Percentiles rank a stretch among this genome's conserved stretches.
Evolutionary conservation across 2,329 filamentous ascomycete genomes (phyloP).

Genomic region (Phoma sp.): DNA sequence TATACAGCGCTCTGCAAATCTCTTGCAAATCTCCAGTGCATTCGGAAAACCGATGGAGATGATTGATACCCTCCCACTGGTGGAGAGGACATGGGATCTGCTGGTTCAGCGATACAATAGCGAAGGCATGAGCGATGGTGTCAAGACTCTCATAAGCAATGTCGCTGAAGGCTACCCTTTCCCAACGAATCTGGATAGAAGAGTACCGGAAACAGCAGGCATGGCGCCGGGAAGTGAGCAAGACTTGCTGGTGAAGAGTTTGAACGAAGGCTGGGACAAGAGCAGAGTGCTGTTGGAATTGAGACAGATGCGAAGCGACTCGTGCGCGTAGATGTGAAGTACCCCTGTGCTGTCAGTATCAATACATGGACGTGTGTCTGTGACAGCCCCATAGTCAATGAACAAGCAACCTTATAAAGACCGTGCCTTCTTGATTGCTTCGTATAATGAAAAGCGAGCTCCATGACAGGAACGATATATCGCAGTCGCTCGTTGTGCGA

Average conservation of each 20-base stretch:
- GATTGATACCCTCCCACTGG: conserved; percentile 59
- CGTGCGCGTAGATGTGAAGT: conserved; percentile 15
- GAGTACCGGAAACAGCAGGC: conserved; percentile 61
- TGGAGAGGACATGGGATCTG: conserved; percentile 55
- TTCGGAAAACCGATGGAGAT: conserved; percentile 70
- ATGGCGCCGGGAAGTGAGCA: conserved; percentile 68
- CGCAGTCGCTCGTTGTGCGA: no score
- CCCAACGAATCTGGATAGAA: conserved; percentile 65
- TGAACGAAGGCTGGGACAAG: conserved; percentile 52
- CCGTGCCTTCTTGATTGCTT: no score
- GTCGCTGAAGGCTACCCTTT: conserved; percentile 67
- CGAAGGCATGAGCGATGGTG: conserved; percentile 50
- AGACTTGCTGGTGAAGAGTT: conserved; percentile 54
- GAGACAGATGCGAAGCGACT: conserved; percentile 46
- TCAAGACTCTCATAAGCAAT: conserved; percentile 57
- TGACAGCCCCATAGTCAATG: no score
- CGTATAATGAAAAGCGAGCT: no score
- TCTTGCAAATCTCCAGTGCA: conserved; percentile 66
- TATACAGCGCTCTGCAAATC: conserved; percentile 63
- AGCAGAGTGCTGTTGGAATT: conserved; percentile 52
- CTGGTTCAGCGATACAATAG: conserved; percentile 42
- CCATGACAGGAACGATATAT: no score
- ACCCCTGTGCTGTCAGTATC: background rate
- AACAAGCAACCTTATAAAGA: no score
- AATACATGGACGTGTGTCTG: background rate